Base-by-base conservation (phyloP, 2,329 filamentous ascomycete species). In the Blastomyces gilchristii region DNA sequence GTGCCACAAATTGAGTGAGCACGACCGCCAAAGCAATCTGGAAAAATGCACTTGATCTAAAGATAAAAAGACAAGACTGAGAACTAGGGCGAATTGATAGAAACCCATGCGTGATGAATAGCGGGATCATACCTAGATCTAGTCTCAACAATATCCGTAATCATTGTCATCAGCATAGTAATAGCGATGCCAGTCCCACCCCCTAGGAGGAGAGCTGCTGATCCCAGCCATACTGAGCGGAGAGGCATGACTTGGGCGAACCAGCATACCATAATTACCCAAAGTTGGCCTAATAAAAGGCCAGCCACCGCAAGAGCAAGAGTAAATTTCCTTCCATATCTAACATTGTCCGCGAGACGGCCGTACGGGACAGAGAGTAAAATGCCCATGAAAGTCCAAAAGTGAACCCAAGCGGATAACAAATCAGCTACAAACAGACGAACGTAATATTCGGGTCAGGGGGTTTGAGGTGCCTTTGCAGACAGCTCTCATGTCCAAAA, bases 281-380 rank as follows among this genome's bases (percentile, higher is more conserved):
- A 70, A 1, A 71, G 56, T n/a, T 70, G 67, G 56, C 76, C 72
- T 14, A 77, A 65, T 11, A 71, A 64, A 49, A 81, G 71, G 0
- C 79, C 79, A 25, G 77, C 71, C 53, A 81, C 69, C 58, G 74
- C 73, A 25, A 79, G 68, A 34, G 72, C 69, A 53, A 81, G 74
- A 6, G 78, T 75, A 64, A 74, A 74, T 66, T 79, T 81, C 59
- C 80, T 74, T 9, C 80, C 80, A 57, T 73, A 71, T 50, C 74
- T 75, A 1, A 64, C 64, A 34, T 60, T 65, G 66, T 82, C 80
- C 14, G 79, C 78, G 66, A 82, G 71, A 41, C 79, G 75, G 58
- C 80, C 80, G 64, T 79, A 80, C 0, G 80, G 79, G 53, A 82
- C 74, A 2, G 79, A 78, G 61, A 82, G 69, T 18, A 82, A 65